Percentiles rank a stretch among this genome's conserved stretches.
These are phyloP conservation scores for Xylaria sp. DNA, from an alignment of 495 filamentous ascomycete genomes.

Conservation along the genomic window DNA sequence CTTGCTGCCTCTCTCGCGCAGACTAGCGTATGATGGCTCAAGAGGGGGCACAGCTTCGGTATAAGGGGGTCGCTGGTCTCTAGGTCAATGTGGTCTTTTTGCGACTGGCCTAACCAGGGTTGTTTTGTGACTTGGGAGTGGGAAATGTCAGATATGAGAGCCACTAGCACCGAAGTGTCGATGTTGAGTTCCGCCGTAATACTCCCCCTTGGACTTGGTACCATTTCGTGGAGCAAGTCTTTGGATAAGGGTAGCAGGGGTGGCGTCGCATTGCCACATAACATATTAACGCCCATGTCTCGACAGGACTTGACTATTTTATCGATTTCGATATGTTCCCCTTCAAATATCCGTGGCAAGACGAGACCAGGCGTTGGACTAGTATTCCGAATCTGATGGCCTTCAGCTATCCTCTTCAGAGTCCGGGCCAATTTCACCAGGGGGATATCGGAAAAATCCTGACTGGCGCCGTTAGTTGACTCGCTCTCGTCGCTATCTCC, in stretches of 20 bases:
- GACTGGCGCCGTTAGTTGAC: neutral
- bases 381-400: constrained; percentile 38
- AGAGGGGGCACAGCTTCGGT: constrained; percentile 41
- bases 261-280: constrained; percentile 33
- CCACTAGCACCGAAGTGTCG: constrained; percentile 52
- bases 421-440: constrained; percentile 37
- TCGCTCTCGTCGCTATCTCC: constrained; percentile 38
- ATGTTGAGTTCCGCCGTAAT: constrained; percentile 47
- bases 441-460: constrained; percentile 34
- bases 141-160: constrained; percentile 52
- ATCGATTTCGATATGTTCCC: constrained; percentile 35
- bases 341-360: constrained; percentile 37
- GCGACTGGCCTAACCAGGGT: constrained; percentile 46
- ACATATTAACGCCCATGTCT: constrained; percentile 31
- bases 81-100: constrained; percentile 40
- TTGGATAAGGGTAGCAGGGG: constrained; percentile 47
- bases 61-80: constrained; percentile 44
- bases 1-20: constrained; percentile 47
- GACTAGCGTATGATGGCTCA: constrained; percentile 42
- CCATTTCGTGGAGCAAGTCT: constrained; percentile 53
- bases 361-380: constrained; percentile 33
- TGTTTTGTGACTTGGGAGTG: constrained; percentile 42
- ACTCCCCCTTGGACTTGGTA: constrained; percentile 43
- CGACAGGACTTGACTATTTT: constrained; percentile 36
- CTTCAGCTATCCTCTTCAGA: constrained; percentile 35